Evolutionary conservation across 768 basidiomycete species (phyloP).

Genomic region (Tricholoma sp.): DNA sequence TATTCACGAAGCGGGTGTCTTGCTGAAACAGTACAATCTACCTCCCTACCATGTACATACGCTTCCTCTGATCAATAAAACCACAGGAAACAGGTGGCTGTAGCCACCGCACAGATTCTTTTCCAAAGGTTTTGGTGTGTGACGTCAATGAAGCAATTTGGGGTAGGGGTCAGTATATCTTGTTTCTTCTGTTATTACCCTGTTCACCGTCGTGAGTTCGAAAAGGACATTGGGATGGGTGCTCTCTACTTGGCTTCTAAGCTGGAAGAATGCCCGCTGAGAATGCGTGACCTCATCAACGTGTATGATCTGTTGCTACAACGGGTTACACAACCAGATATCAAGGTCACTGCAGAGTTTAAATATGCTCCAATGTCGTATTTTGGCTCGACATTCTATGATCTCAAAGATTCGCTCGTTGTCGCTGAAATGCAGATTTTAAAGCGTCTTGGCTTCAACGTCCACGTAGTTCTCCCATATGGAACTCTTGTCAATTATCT

Average conservation of each 20-base stretch:
- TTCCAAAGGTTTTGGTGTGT: constrained; percentile 98
- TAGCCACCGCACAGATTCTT: constrained; percentile 93
- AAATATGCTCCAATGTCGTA: constrained; percentile 85
- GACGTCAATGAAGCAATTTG: constrained; percentile 90
- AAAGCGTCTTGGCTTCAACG: constrained; percentile 93
- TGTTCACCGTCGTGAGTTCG: constrained; percentile 4
- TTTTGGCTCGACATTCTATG: constrained; percentile 86
- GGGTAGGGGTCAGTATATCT: constrained; percentile 68
- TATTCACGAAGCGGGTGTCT: constrained; percentile 90
- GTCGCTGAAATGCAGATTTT: constrained; percentile 97
- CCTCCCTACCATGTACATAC: neutral
- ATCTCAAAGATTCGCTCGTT: constrained; percentile 89
- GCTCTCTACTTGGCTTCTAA: constrained; percentile 85
- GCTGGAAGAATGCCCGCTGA: constrained; percentile 85
- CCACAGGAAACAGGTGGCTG: constrained; percentile 88
- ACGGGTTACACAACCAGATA: constrained; percentile 50
- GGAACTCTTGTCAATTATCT: constrained; percentile 94
- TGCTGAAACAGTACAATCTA: constrained; percentile 75
- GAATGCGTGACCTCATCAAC: constrained; percentile 93
- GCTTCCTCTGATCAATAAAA: constrained; percentile 8
- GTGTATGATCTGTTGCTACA: constrained; percentile 88
- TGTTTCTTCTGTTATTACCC: constrained; percentile 1
- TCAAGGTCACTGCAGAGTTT: constrained; percentile 37
- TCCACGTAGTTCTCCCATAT: constrained; percentile 89
- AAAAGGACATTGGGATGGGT: constrained; percentile 85